phyloP scores from a whole-genome alignment of 495 filamentous ascomycete species.

The Cercophora newfieldiana region DNA sequence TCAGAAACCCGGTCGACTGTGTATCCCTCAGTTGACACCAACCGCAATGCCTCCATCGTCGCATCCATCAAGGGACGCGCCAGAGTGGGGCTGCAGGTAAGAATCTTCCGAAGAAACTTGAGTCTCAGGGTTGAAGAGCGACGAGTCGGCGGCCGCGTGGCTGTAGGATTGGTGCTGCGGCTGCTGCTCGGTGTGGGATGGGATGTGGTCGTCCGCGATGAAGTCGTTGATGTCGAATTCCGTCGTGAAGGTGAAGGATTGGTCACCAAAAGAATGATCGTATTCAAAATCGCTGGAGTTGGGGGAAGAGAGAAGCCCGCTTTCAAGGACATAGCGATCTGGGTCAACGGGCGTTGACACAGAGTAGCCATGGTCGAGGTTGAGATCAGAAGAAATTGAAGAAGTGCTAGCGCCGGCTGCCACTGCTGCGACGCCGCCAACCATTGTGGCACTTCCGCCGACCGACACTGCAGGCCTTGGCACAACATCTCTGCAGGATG shows the following conservation, averaged over 20 bases:
- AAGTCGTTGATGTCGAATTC: conserved; percentile 56
- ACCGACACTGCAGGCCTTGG: conserved; percentile 98
- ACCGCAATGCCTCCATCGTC: conserved; percentile 85
- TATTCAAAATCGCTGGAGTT: conserved; percentile 68
- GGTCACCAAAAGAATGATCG: conserved; percentile 84
- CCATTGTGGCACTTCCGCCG: conserved; percentile 61
- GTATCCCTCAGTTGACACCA: conserved; percentile 51
- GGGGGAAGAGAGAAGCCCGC: conserved; percentile 70
- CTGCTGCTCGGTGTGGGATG: conserved; percentile 31
- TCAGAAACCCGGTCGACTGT: conserved; percentile 42
- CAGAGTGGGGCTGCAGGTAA: conserved; percentile 85
- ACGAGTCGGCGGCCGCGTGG: conserved; percentile 41
- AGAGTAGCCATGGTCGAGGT: conserved; percentile 69
- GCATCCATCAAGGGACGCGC: conserved; percentile 89
- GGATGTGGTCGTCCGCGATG: conserved; percentile 51
- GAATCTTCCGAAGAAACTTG: conserved; percentile 53
- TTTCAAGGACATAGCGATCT: conserved; percentile 76
- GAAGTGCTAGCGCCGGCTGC: conserved; percentile 52
- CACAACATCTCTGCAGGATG: conserved; percentile 99
- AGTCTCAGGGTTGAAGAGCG: conserved; percentile 50
- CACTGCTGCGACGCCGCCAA: conserved; percentile 56
- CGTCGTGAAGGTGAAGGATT: conserved; percentile 55
- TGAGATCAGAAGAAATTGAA: conserved; percentile 62
- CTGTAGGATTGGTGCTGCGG: conserved; percentile 39
- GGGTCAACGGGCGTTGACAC: conserved; percentile 52